A percentile compares a stretch with the other conserved stretches of the same genome.
Conservation (phyloP, 2,329 filamentous ascomycete species). For the Colletotrichum spinosum region DNA sequence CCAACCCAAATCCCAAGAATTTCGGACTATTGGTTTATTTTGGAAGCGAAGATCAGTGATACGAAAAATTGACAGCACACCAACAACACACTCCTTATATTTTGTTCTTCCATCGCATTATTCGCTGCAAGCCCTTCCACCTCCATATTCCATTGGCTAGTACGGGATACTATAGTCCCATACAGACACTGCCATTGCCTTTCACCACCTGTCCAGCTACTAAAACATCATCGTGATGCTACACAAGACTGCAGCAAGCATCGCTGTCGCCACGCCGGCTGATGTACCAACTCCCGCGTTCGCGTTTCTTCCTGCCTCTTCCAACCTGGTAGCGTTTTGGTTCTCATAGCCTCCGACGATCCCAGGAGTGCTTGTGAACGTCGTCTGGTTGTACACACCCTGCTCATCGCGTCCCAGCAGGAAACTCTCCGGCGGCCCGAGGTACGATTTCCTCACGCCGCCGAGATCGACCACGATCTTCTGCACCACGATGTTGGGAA, state of each 20-base stretch:
- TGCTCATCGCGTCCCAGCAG: conserved; percentile 53
- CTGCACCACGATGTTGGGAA: conserved; percentile 65
- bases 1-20: no score
- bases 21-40: no score
- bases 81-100: no score
- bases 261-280: neutral
- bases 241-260: conserved; percentile 3
- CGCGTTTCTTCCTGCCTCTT: neutral
- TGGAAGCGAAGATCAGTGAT: no score
- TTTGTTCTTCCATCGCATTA: no score
- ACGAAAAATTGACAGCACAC: no score
- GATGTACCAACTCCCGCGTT: neutral
- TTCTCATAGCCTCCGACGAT: conserved; percentile 27
- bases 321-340: conserved; percentile 16
- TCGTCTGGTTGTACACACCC: conserved; percentile 51
- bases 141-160: no score
- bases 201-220: no score
- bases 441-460: conserved; percentile 64
- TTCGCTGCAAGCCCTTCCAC: no score
- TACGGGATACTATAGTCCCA: no score
- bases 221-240: conserved; percentile 5
- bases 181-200: no score
- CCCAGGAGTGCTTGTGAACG: conserved; percentile 46
- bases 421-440: conserved; percentile 69
- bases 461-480: conserved; percentile 68